Conservation (phyloP, 495 filamentous ascomycete genomes). For the Neurospora sp. region DNA sequence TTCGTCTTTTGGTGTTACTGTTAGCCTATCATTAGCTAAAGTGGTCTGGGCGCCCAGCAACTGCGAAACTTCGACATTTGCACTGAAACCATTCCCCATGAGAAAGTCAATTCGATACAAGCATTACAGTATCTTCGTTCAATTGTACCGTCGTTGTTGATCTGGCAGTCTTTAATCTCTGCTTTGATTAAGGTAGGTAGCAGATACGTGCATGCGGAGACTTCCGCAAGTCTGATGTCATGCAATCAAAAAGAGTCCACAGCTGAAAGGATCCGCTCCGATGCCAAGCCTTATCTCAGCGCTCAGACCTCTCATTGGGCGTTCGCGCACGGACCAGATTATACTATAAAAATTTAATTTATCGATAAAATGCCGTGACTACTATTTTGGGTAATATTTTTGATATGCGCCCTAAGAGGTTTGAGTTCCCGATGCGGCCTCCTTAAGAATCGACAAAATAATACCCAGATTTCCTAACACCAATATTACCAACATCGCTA, state of each 20-base stretch:
- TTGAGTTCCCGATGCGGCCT: too few relatives aligned
- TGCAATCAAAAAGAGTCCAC: not conserved
- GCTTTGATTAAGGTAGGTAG: not conserved
- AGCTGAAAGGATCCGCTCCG: not conserved
- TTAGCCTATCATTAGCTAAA: not conserved
- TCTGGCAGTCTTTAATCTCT: not conserved
- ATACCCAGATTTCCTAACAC: too few relatives aligned
- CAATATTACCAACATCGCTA: too few relatives aligned
- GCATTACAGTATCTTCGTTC: not conserved
- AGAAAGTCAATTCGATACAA: not conserved
- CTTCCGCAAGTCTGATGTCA: not conserved
- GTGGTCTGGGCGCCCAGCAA: not conserved
- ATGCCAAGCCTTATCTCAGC: too few relatives aligned
- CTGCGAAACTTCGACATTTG: not conserved
- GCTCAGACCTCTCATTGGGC: too few relatives aligned
- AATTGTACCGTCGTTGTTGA: not conserved
- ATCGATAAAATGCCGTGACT: too few relatives aligned
- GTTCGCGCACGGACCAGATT: too few relatives aligned
- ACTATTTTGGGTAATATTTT: too few relatives aligned
- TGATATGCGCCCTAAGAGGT: too few relatives aligned
- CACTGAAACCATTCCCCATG: not conserved
- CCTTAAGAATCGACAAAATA: too few relatives aligned
- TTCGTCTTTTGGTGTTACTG: not conserved
- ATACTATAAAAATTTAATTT: too few relatives aligned
- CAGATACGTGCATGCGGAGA: not conserved